Evolutionary conservation across 78 protist genomes (phyloP), one percentile per base, ranked within the genome.

Genomic region (Dictyostelium firmibasis): DNA sequence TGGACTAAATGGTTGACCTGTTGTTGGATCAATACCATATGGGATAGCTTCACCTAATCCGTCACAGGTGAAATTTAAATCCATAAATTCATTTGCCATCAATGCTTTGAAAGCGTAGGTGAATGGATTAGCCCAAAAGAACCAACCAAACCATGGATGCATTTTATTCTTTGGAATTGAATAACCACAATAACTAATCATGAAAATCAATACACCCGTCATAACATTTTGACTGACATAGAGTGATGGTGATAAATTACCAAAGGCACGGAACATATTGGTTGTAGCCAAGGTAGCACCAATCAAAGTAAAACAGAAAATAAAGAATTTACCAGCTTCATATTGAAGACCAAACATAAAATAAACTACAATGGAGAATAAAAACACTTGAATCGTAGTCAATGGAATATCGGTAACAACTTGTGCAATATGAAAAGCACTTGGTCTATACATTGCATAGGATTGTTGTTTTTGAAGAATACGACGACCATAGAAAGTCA

Each of bases 141-240:
- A 70, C 96, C 96, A 93, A 27, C 74, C 31, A 33, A 93, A 82
- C 96, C 96, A 92, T 20, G 91, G 91, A 33, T 70, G 84, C 84
- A 92, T 83, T 69, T 92, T 78, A 77, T 83, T 62, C 14, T 57
- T 72, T 70, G 96, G 91, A 31, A 92, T 84, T 18, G 67, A 57
- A 44, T 92, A 92, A 57, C 96, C 96, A n/a, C 81, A 38, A 50
- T 75, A 92, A 86, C 84, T 85, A 18, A 92, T 41, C 85, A 84
- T 43, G 31, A 92, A 74, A 44, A 84, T 84, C 5, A 84, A 29
- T n/a, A 25, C 11, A 70, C 78, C 83, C 6, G 20, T 57, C 72
- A 92, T 20, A 2, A 81, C 36, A n/a, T 84, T 84, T 57, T 70
- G 79, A 43, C 77, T 29, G 0, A 84, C 47, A 41, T 78, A 92